A percentile compares a stretch with the other conserved stretches of the same genome.
Evolutionary conservation across 2,329 filamentous ascomycete genomes (phyloP).

Genomic region (Mollisiaceae sp.): DNA sequence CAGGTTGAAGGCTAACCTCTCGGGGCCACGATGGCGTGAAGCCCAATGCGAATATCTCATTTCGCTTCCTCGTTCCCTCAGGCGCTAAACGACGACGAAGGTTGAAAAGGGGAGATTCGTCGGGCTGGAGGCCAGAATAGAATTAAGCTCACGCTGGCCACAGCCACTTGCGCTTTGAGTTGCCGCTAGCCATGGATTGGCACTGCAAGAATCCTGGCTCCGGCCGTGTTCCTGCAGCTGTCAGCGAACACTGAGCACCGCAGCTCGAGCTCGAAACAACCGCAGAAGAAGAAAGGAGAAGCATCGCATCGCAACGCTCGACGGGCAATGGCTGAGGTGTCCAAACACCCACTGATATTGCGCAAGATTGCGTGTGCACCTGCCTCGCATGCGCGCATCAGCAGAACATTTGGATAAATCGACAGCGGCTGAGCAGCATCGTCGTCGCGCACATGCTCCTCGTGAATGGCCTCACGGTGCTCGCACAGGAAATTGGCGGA

Average conservation of each 20-base stretch:
- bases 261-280: neutral
- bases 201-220: neutral
- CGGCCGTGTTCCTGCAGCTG: conserved; percentile 5
- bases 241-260: neutral
- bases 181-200: neutral
- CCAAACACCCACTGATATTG: neutral
- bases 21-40: neutral
- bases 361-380: neutral
- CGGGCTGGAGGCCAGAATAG: conserved; percentile 2
- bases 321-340: neutral
- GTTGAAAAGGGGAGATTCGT: neutral
- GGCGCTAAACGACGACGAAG: neutral
- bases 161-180: conserved; percentile 3
- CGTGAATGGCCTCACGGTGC: conserved; percentile 5
- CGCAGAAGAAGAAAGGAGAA: neutral
- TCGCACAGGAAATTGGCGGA: conserved; percentile 3
- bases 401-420: neutral
- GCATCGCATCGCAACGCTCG: neutral
- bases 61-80: neutral
- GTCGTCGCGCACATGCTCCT: neutral
- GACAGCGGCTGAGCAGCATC: conserved; percentile 5
- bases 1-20: neutral
- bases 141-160: neutral
- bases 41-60: conserved; percentile 5
- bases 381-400: neutral